A percentile compares a stretch with the other conserved stretches of the same genome.
These are phyloP conservation scores for Diaporthe sp. DNA, from an alignment of 2,329 filamentous ascomycete species.

Conservation along the genomic window DNA sequence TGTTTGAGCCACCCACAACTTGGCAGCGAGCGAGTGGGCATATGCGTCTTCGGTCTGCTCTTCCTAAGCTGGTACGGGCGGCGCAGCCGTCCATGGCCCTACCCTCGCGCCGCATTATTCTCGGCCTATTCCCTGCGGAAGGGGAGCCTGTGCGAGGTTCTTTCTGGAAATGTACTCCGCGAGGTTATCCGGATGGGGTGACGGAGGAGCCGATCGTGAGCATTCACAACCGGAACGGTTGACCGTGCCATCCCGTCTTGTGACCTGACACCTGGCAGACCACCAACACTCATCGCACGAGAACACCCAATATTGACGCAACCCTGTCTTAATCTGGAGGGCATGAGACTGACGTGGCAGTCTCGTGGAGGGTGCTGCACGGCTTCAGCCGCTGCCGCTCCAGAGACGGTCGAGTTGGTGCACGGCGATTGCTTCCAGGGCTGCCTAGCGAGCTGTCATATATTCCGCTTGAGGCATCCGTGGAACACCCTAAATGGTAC, in stretches of 20 bases:
- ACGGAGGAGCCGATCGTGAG: slow-evolving; percentile 18
- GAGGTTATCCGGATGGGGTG: slow-evolving; percentile 7
- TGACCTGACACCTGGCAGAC: background rate
- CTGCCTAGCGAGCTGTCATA: slow-evolving; percentile 38
- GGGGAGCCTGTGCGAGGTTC: background rate
- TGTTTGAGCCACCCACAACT: background rate
- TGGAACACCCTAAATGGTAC: slow-evolving; percentile 5
- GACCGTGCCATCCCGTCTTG: background rate
- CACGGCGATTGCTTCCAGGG: slow-evolving; percentile 26
- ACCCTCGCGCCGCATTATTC: slow-evolving; percentile 15
- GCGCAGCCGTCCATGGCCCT: slow-evolving; percentile 19
- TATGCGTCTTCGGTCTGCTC: slow-evolving; percentile 9
- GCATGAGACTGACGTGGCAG: slow-evolving; percentile 38
- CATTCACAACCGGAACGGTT: slow-evolving; percentile 15
- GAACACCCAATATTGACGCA: slow-evolving; percentile 8
- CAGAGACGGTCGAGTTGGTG: slow-evolving; percentile 24
- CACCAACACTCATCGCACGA: slow-evolving; percentile 14
- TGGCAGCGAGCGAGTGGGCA: background rate
- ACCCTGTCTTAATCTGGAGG: slow-evolving; percentile 22
- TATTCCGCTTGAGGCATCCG: slow-evolving; percentile 34
- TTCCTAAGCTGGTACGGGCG: slow-evolving; percentile 23
- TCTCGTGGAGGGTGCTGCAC: slow-evolving; percentile 15
- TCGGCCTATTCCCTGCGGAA: background rate
- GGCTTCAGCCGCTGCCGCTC: slow-evolving; percentile 25
- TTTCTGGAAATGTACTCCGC: background rate